Conservation (phyloP, 495 filamentous ascomycete species). For the Daldinia grandis region DNA sequence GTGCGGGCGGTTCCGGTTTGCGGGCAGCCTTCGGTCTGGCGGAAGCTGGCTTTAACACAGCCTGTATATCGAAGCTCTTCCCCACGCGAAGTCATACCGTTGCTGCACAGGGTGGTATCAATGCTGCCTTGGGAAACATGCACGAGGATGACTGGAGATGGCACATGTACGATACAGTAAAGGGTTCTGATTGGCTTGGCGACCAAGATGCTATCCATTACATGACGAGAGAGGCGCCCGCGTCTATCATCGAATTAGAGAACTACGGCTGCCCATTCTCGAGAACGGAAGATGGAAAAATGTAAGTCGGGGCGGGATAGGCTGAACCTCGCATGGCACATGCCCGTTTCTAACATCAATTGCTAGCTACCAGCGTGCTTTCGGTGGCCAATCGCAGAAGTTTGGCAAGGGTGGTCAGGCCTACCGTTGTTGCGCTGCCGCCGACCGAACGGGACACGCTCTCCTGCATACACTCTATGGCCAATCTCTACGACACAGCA, state of each 20-base stretch:
- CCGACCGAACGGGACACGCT: slow-evolving; percentile 94
- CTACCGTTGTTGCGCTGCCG: slow-evolving; percentile 94
- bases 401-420: slow-evolving; percentile 96
- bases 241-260: slow-evolving; percentile 91
- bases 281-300: slow-evolving; percentile 94
- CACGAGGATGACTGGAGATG: slow-evolving; percentile 95
- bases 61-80: slow-evolving; percentile 98
- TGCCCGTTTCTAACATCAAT: slow-evolving; percentile 24
- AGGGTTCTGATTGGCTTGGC: slow-evolving; percentile 97
- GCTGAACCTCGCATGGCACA: neutral
- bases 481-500: slow-evolving; percentile 95
- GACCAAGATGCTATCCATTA: slow-evolving; percentile 99
- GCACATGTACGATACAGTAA: slow-evolving; percentile 99
- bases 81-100: slow-evolving; percentile 96
- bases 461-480: slow-evolving; percentile 97
- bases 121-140: slow-evolving; percentile 93
- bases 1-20: slow-evolving; percentile 92
- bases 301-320: slow-evolving; percentile 58
- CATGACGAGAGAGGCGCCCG: slow-evolving; percentile 95
- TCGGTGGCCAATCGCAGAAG: slow-evolving; percentile 95
- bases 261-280: slow-evolving; percentile 99
- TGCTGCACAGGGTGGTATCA: slow-evolving; percentile 93
- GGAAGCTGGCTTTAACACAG: slow-evolving; percentile 97
- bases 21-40: slow-evolving; percentile 96
- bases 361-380: slow-evolving; percentile 87